Percentiles rank a stretch among this genome's conserved stretches.
These are phyloP conservation scores for Truncatella angustata DNA, from an alignment of 2,329 filamentous ascomycete species.

Conservation along the genomic window DNA sequence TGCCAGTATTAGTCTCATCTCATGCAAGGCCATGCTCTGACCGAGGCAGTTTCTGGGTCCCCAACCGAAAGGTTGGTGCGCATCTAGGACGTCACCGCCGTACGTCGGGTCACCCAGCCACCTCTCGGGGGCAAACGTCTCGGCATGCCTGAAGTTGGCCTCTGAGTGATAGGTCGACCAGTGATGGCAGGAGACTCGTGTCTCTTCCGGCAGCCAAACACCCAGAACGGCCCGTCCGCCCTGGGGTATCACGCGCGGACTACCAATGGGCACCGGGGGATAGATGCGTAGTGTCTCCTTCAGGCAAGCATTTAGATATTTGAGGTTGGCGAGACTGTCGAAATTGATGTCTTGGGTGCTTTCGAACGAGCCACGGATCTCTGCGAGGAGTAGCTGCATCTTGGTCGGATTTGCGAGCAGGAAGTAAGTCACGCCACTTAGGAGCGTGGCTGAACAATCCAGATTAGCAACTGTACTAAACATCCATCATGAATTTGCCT, in stretches of 20 bases:
- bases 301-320: slow-evolving; percentile 25
- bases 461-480: no score
- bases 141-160: slow-evolving; percentile 13
- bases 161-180: slow-evolving; percentile 16
- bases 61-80: slow-evolving; percentile 17
- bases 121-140: slow-evolving; percentile 17
- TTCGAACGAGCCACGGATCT: slow-evolving; percentile 23
- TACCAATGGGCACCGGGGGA: slow-evolving; percentile 19
- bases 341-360: slow-evolving; percentile 25
- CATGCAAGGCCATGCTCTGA: slow-evolving; percentile 13
- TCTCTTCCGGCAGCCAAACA: slow-evolving; percentile 18
- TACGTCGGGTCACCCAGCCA: slow-evolving; percentile 18
- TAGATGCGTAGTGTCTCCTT: slow-evolving; percentile 23
- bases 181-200: slow-evolving; percentile 17
- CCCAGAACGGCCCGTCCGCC: slow-evolving; percentile 21
- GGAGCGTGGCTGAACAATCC: slow-evolving; percentile 32
- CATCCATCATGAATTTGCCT: no score
- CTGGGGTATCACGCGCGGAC: slow-evolving; percentile 18
- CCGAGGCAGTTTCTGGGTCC: slow-evolving; percentile 21
- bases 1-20: slow-evolving; percentile 17
- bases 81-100: slow-evolving; percentile 12
- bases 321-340: slow-evolving; percentile 17
- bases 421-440: slow-evolving; percentile 23
- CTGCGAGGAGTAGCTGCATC: slow-evolving; percentile 19
- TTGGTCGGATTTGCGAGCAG: slow-evolving; percentile 21